phyloP scores from a whole-genome alignment of 345 rosid genomes.

The Leavenworthia alabamica region DNA sequence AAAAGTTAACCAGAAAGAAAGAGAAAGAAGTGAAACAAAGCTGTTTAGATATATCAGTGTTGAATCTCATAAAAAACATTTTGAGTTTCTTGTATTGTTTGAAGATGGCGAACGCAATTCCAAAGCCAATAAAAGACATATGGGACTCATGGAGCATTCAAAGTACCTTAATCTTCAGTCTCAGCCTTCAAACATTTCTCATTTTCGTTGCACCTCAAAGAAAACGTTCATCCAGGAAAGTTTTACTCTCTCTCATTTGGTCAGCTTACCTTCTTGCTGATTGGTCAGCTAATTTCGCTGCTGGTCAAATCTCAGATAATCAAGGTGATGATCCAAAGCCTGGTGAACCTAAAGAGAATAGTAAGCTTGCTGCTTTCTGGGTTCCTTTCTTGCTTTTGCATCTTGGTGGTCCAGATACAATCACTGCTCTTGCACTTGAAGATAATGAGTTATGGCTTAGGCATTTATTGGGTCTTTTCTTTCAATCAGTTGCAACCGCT shows the following conservation, averaged over 20 bases:
- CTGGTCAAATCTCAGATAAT: too few species aligned
- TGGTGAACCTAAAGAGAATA: background rate
- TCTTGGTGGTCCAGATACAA: too few species aligned
- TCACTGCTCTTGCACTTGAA: too few species aligned
- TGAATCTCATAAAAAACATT: background rate
- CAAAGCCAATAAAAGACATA: slow-evolving; percentile 17
- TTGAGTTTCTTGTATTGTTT: background rate
- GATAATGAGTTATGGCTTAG: too few species aligned
- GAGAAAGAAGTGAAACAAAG: background rate
- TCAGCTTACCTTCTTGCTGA: too few species aligned
- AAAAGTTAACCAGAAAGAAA: too few species aligned
- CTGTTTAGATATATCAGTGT: background rate
- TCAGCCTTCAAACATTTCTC: slow-evolving; percentile 29
- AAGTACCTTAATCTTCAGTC: slow-evolving; percentile 27
- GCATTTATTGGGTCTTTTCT: too few species aligned
- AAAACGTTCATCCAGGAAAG: background rate
- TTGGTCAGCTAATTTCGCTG: too few species aligned
- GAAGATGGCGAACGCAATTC: slow-evolving; percentile 8
- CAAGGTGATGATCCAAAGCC: background rate
- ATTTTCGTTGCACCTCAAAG: slow-evolving; percentile 29
- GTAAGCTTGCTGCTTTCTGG: background rate
- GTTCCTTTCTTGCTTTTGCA: too few species aligned
- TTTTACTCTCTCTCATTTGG: background rate
- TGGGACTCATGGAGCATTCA: slow-evolving; percentile 28
- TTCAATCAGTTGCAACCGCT: background rate